phyloP scores from a whole-genome alignment of 2,329 filamentous ascomycete species.

The Bipolaris sorokiniana region DNA sequence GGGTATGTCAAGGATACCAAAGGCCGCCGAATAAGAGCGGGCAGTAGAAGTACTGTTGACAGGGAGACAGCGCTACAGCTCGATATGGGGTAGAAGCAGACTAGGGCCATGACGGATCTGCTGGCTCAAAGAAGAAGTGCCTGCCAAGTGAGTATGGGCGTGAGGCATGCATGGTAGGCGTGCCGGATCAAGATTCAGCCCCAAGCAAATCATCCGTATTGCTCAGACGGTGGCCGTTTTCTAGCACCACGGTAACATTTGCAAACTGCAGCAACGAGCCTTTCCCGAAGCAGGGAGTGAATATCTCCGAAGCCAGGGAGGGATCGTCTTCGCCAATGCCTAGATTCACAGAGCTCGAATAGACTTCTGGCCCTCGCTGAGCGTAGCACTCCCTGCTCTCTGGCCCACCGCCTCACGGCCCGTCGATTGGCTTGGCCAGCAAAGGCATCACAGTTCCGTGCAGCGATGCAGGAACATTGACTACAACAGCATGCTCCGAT shows the following conservation, averaged over 20 bases:
- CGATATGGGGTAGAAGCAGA: conserved; percentile 45
- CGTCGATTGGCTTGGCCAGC: conserved; percentile 40
- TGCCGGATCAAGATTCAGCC: conserved; percentile 54
- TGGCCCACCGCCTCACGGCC: conserved; percentile 26
- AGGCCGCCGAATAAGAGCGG: conserved; percentile 31
- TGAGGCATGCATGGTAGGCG: conserved; percentile 39
- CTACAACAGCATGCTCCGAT: conserved; percentile 46
- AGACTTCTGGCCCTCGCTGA: conserved; percentile 43
- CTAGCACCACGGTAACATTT: conserved; percentile 55
- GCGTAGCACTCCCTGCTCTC: conserved; percentile 47
- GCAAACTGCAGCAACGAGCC: conserved; percentile 55
- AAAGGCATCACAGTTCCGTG: conserved; percentile 46
- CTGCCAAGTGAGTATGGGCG: conserved; percentile 47
- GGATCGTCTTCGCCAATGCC: conserved; percentile 45
- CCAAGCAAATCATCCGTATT: conserved; percentile 52
- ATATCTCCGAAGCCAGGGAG: conserved; percentile 52
- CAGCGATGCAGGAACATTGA: conserved; percentile 53
- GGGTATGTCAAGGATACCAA: conserved; percentile 31
- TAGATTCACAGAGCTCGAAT: conserved; percentile 45
- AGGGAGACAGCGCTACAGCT: conserved; percentile 40
- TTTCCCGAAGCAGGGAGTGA: conserved; percentile 51
- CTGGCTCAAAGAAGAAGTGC: conserved; percentile 50
- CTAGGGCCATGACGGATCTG: conserved; percentile 43
- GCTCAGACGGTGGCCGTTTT: conserved; percentile 54
- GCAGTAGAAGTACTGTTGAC: conserved; percentile 44